A percentile compares a stretch with the other conserved stretches of the same genome.
Conservation (phyloP, 2,329 filamentous ascomycete genomes). For the Didymella lethalis region DNA sequence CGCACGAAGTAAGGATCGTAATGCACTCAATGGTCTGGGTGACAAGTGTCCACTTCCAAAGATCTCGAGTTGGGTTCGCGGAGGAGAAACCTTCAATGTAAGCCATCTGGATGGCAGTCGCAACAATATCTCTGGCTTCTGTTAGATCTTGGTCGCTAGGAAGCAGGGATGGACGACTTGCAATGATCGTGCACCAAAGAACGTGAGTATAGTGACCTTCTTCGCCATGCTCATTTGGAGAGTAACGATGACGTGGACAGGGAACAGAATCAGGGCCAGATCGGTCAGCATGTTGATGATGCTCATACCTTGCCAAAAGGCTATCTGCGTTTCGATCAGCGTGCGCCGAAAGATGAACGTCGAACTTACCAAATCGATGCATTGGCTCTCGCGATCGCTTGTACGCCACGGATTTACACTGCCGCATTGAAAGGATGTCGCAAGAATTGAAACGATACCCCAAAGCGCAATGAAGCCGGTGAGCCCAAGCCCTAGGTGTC, state of each 20-base stretch:
- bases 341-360: not conserved
- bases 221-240: conserved; percentile 47
- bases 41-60: conserved; percentile 48
- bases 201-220: conserved; percentile 46
- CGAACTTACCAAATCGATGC: conserved; percentile 38
- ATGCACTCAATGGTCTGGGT: conserved; percentile 48
- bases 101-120: conserved; percentile 43
- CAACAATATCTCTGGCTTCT: conserved; percentile 42
- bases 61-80: conserved; percentile 35
- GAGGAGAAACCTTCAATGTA: conserved; percentile 41
- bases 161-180: conserved; percentile 14
- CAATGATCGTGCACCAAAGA: conserved; percentile 46
- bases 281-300: conserved; percentile 47
- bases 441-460: conserved; percentile 40
- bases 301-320: conserved; percentile 44
- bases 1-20: conserved; percentile 47
- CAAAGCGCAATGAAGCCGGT: conserved; percentile 42
- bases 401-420: conserved; percentile 39
- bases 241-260: conserved; percentile 45
- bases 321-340: conserved; percentile 27
- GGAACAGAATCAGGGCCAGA: conserved; percentile 44
- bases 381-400: conserved; percentile 22
- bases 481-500: conserved; percentile 36
- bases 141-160: not conserved
- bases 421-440: conserved; percentile 46